These are phyloP conservation scores for Oehlia diaphana DNA, from an alignment of 192 early-diverging fungal genomes.

Conservation along the genomic window DNA sequence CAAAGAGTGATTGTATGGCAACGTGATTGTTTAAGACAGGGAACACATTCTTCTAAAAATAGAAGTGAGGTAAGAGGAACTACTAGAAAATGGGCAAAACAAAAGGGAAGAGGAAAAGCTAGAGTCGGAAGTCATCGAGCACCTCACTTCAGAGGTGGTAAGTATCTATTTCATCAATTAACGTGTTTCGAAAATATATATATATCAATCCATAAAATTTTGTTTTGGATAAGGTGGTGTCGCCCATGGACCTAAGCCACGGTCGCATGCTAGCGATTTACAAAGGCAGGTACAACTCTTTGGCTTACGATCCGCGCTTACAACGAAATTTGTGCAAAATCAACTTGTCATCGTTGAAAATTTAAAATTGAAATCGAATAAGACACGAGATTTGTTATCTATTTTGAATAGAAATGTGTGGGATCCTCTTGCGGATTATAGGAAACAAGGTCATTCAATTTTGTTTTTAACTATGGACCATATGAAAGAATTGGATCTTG, in stretches of 20 bases:
- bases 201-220: neutral
- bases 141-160: slow-evolving; percentile 87
- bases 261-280: slow-evolving; percentile 67
- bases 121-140: slow-evolving; percentile 81
- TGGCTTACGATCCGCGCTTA: slow-evolving; percentile 81
- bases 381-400: neutral
- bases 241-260: slow-evolving; percentile 73
- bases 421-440: slow-evolving; percentile 10
- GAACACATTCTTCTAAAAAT: too few relatives aligned
- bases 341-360: slow-evolving; percentile 86
- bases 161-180: neutral
- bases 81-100: slow-evolving; percentile 77
- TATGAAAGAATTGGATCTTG: neutral
- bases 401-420: slow-evolving; percentile 33
- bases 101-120: slow-evolving; percentile 94
- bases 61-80: slow-evolving; percentile 70
- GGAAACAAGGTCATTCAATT: slow-evolving; percentile 23
- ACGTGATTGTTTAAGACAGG: slow-evolving; percentile 46
- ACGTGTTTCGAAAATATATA: neutral
- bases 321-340: slow-evolving; percentile 87
- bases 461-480: neutral
- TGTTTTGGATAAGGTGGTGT: slow-evolving; percentile 52
- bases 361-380: slow-evolving; percentile 36
- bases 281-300: slow-evolving; percentile 84
- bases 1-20: slow-evolving; percentile 88